phyloP scores from a whole-genome alignment of 176 grass and related monocot genomes.

The Musa beccarii region DNA sequence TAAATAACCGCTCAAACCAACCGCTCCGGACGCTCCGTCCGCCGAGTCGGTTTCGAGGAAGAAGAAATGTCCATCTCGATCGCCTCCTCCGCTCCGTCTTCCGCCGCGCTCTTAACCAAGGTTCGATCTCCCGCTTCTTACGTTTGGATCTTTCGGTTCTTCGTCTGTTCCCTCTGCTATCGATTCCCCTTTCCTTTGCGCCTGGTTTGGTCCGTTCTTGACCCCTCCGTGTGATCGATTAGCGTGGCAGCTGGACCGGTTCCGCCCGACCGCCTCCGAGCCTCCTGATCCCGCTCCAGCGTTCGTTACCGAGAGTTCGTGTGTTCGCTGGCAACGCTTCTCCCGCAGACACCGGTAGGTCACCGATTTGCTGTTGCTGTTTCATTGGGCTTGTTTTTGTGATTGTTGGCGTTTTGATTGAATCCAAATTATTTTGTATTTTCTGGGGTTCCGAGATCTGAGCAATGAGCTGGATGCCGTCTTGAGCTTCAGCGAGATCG shows the following conservation, averaged over 20 bases:
- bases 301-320: slow-evolving; percentile 11
- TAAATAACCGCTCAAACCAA: neutral
- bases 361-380: neutral
- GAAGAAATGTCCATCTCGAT: slow-evolving; percentile 5
- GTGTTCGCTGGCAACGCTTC: slow-evolving; percentile 32
- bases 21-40: no score
- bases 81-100: neutral
- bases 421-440: slow-evolving; percentile 6
- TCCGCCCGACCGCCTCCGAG: slow-evolving; percentile 1
- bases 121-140: neutral
- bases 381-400: neutral
- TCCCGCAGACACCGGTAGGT: slow-evolving; percentile 28
- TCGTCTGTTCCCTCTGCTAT: neutral
- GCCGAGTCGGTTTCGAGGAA: neutral
- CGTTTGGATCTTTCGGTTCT: neutral
- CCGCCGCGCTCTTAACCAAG: neutral
- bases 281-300: slow-evolving; percentile 6
- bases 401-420: neutral
- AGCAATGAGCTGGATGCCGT: slow-evolving; percentile 73
- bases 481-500: slow-evolving; percentile 84
- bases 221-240: neutral
- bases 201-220: slow-evolving; percentile 13
- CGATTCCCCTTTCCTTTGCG: neutral
- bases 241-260: slow-evolving; percentile 34
- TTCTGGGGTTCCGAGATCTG: slow-evolving; percentile 31